These are phyloP conservation scores for Macrophomina tecta DNA, from an alignment of 2,329 filamentous ascomycete species.

Conservation along the genomic window DNA sequence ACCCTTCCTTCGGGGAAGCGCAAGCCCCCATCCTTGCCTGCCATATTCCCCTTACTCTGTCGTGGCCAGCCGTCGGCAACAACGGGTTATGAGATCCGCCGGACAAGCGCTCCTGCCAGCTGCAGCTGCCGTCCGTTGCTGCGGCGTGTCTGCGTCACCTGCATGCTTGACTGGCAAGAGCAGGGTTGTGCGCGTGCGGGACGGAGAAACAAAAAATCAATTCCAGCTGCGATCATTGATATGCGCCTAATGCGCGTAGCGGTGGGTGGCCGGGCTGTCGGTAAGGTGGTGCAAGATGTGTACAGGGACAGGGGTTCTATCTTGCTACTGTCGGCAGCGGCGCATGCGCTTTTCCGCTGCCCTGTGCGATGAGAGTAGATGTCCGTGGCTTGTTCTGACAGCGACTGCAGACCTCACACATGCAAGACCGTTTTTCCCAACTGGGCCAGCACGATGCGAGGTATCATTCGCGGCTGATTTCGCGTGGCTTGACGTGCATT, in stretches of 20 bases:
- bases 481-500: background rate
- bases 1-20: background rate
- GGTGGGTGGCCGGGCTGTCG: slow-evolving; percentile 10
- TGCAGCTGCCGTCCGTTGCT: background rate
- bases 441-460: background rate
- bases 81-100: background rate
- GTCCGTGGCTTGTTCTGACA: slow-evolving; percentile 18
- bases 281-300: slow-evolving; percentile 12
- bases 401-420: background rate
- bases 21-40: background rate
- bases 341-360: slow-evolving; percentile 14
- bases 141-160: background rate
- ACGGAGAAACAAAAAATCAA: background rate
- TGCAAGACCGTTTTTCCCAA: slow-evolving; percentile 14
- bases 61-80: background rate
- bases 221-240: slow-evolving; percentile 5
- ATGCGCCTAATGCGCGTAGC: background rate
- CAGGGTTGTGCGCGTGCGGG: background rate
- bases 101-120: background rate
- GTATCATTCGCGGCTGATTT: slow-evolving; percentile 10
- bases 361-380: background rate
- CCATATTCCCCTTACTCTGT: background rate
- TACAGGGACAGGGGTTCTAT: slow-evolving; percentile 11
- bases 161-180: background rate
- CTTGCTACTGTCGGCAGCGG: background rate